phyloP scores from a whole-genome alignment of 2,329 filamentous ascomycete genomes.

The Aspergillus luchuensis region DNA sequence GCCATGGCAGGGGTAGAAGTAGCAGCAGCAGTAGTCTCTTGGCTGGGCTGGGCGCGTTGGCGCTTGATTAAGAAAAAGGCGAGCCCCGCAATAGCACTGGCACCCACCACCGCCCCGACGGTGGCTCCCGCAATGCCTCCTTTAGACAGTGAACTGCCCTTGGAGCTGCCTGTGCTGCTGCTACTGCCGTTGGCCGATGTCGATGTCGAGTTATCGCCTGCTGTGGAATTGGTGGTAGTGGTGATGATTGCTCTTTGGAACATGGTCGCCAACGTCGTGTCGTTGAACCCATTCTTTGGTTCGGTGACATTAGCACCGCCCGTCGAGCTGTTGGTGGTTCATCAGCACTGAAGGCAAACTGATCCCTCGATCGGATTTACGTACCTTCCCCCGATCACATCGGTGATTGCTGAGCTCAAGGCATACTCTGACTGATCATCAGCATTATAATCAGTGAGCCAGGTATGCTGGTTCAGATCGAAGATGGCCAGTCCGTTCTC shows the following conservation, averaged over 20 bases:
- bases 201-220: not conserved
- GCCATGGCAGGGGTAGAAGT: not conserved
- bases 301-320: constrained; percentile 10
- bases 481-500: constrained; percentile 11
- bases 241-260: not conserved
- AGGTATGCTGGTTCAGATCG: constrained; percentile 2
- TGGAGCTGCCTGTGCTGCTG: not conserved
- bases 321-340: not conserved
- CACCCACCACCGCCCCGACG: not conserved
- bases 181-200: not conserved
- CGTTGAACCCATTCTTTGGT: constrained; percentile 7
- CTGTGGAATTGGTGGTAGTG: not conserved
- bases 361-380: not conserved
- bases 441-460: constrained; percentile 9
- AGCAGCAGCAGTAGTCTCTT: not conserved
- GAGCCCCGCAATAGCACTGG: not conserved
- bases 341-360: not conserved
- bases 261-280: not conserved
- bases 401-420: not conserved
- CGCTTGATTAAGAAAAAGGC: not conserved
- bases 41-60: not conserved
- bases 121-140: not conserved
- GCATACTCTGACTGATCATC: not conserved
- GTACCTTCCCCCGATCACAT: constrained; percentile 9
- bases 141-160: not conserved